phyloP scores from a whole-genome alignment of 768 basidiomycete genomes.

The Phylloporus arenicola region DNA sequence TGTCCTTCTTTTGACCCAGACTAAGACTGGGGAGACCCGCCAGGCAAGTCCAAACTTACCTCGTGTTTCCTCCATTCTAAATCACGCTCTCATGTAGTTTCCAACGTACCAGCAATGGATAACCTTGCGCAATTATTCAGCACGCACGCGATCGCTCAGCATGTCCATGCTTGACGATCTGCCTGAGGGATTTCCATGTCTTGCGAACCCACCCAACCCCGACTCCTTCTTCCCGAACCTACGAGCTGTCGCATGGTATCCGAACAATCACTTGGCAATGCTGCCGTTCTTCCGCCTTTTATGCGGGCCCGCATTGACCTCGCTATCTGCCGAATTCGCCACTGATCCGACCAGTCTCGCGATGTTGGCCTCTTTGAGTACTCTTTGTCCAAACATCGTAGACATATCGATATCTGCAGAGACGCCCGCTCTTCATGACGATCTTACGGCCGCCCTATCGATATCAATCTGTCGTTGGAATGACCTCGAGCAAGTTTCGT shows the following conservation, averaged over 20 bases:
- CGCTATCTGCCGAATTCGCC: conserved; percentile 17
- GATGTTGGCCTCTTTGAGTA: conserved; percentile 10
- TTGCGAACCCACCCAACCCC: conserved; percentile 11
- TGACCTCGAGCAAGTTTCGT: conserved; percentile 13
- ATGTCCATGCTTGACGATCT: conserved; percentile 19
- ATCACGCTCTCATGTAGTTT: background rate
- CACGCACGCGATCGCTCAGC: conserved; percentile 16
- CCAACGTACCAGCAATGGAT: conserved; percentile 12
- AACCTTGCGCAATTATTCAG: conserved; percentile 16
- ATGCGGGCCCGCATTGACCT: conserved; percentile 19
- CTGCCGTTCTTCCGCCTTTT: conserved; percentile 20
- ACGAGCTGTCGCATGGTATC: conserved; percentile 20
- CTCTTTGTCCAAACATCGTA: conserved; percentile 16
- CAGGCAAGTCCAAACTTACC: conserved; percentile 7
- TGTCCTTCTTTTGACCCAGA: conserved; percentile 10
- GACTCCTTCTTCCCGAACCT: conserved; percentile 21
- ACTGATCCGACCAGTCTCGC: conserved; percentile 14
- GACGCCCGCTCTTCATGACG: conserved; percentile 3
- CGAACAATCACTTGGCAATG: conserved; percentile 14
- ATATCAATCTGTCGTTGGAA: conserved; percentile 18
- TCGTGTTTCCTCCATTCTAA: background rate
- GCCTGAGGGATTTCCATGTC: conserved; percentile 8
- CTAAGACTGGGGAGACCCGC: background rate
- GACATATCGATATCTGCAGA: conserved; percentile 14
- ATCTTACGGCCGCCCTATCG: conserved; percentile 13